Base-by-base conservation (phyloP, 1,284 basidiomycete species). In the Leccinum pachyderme region DNA sequence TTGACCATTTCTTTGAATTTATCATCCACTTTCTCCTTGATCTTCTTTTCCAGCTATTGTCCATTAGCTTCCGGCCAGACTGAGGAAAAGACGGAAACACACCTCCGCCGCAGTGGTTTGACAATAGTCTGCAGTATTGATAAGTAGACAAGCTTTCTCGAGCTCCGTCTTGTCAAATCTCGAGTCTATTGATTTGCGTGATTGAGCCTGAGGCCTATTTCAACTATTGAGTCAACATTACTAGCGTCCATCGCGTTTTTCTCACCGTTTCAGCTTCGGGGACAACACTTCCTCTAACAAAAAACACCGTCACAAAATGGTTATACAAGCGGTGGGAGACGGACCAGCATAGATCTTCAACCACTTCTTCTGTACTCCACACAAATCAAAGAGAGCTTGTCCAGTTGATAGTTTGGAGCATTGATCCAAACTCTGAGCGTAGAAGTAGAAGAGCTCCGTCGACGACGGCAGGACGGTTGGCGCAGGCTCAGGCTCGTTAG, bases 71-170 rank as follows among this genome's bases (percentile, higher is more conserved):
- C 45, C 28, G 12, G 27, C 49, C 35, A 5, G 12, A 12, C 28
- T 11, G 8, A 31, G 33, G 9, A 25, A 6, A 1, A 22, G 18
- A 50, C 37, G 7, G 13, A 51, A 32, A 60, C 73, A 22, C 62
- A 87, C 92, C 80, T 97, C 94, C 22, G 84, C 69, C 2, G 94
- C 91, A 2, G 96, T 99, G 4, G 84, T 88, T 63, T 94, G 89
- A 70, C 97, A 99, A 72, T 99, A 99, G 66, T 99, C 96, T 2
- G 95, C 95, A 0, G 97, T 99, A 68, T 99, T 99, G 67, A 99
- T 86, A 24, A 97, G 76, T 18, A 93, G 76, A 65, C 91, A 94
- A 1, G 91, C 85, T 59, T 89, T 91, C 61, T 85, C 87, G 33
- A 97, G 71, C 57, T 94, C 87, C 11, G 78, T 77, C 5, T 82